These are phyloP conservation scores for Chloranthus sessilifolius DNA, from an alignment of 164 flowering plant species.

Conservation along the genomic window DNA sequence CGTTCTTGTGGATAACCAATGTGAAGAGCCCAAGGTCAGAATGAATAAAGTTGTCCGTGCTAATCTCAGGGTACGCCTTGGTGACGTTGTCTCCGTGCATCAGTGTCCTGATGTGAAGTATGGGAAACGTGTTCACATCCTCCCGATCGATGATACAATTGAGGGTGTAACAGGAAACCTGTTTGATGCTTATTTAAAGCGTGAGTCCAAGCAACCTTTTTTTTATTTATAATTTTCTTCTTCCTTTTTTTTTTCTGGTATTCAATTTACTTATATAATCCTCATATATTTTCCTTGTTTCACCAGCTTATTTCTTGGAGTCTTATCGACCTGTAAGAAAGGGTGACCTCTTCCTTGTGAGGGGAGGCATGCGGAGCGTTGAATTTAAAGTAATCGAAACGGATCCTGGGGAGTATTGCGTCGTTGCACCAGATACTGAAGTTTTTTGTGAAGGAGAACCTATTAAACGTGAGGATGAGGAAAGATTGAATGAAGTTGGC, in stretches of 20 bases:
- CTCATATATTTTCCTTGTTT: slow-evolving; percentile 9
- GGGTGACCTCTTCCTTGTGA: slow-evolving; percentile 59
- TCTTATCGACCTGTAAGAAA: slow-evolving; percentile 62
- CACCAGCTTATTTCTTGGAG: slow-evolving; percentile 60
- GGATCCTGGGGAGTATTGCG: slow-evolving; percentile 65
- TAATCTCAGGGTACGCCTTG: slow-evolving; percentile 22
- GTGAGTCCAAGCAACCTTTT: slow-evolving; percentile 4
- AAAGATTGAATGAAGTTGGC: slow-evolving; percentile 54
- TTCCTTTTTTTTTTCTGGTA: not conserved
- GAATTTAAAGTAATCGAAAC: slow-evolving; percentile 66
- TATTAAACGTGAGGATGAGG: slow-evolving; percentile 58
- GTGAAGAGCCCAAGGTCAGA: slow-evolving; percentile 21
- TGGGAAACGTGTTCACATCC: slow-evolving; percentile 22
- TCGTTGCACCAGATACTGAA: slow-evolving; percentile 68
- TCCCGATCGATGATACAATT: slow-evolving; percentile 20
- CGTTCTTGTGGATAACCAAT: slow-evolving; percentile 17
- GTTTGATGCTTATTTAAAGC: slow-evolving; percentile 19
- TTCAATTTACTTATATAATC: not conserved
- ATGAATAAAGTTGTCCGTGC: slow-evolving; percentile 23
- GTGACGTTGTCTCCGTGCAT: slow-evolving; percentile 21
- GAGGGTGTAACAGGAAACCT: slow-evolving; percentile 22
- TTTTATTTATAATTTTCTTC: not conserved
- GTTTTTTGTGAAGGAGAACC: slow-evolving; percentile 71
- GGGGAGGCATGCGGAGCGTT: slow-evolving; percentile 71
- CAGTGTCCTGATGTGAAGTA: slow-evolving; percentile 24